phyloP scores from a whole-genome alignment of 768 basidiomycete species.

The Strobilomyces confusus region DNA sequence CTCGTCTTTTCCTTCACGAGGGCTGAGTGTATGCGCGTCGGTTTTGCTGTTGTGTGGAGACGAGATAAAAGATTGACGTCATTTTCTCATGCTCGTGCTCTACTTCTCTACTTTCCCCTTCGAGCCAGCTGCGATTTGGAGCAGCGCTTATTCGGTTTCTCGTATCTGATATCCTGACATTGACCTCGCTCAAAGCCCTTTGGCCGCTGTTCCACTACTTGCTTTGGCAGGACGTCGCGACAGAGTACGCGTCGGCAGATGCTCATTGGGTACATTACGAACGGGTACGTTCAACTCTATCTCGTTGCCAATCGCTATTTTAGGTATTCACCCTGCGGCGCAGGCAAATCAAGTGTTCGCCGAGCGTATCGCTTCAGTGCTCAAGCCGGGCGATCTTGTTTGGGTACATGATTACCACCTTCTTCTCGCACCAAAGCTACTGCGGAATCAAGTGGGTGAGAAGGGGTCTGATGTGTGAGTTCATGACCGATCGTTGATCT shows the following conservation, averaged over 20 bases:
- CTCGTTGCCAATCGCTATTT: background rate
- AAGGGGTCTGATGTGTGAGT: constrained; percentile 26
- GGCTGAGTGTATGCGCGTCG: background rate
- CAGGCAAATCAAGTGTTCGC: constrained; percentile 86
- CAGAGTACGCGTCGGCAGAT: constrained; percentile 84
- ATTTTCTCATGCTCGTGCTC: background rate
- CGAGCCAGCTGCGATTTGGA: background rate
- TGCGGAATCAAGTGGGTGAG: constrained; percentile 59
- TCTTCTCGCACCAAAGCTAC: constrained; percentile 80
- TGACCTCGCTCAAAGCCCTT: constrained; percentile 51
- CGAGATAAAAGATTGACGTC: constrained; percentile 1
- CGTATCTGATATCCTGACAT: constrained; percentile 7
- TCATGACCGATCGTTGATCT: background rate
- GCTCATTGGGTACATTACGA: constrained; percentile 54
- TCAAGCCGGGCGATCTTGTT: constrained; percentile 86
- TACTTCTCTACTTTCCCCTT: background rate
- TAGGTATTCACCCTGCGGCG: constrained; percentile 27
- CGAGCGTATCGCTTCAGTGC: constrained; percentile 63
- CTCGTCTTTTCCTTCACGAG: background rate
- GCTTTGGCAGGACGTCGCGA: constrained; percentile 94
- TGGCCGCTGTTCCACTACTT: constrained; percentile 99
- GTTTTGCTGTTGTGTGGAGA: background rate
- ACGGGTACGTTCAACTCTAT: constrained; percentile 12
- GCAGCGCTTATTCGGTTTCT: background rate
- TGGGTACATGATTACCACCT: constrained; percentile 97